Percentiles rank a stretch among this genome's conserved stretches.
Conservation (phyloP, 2,329 filamentous ascomycete genomes). For the Aureobasidium leucospermi region DNA sequence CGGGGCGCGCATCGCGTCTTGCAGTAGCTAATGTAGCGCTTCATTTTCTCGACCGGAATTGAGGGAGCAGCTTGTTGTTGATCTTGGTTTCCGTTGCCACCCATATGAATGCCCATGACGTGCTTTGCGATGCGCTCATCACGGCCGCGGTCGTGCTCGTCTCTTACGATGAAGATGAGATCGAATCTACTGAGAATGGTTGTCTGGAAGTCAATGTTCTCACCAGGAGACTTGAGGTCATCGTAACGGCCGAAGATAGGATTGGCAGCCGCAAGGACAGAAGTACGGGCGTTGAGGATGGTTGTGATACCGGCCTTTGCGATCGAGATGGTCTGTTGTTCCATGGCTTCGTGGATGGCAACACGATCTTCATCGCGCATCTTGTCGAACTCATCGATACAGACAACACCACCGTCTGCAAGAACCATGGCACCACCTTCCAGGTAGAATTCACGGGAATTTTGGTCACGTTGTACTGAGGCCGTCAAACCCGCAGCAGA, state of each 20-base stretch:
- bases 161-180: constrained; percentile 98
- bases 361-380: constrained; percentile 98
- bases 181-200: constrained; percentile 97
- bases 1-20: constrained; percentile 91
- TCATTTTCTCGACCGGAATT: constrained; percentile 93
- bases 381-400: constrained; percentile 99
- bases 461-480: constrained; percentile 87
- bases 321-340: constrained; percentile 98
- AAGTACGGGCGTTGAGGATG: constrained; percentile 91
- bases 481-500: constrained; percentile 96
- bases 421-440: constrained; percentile 98
- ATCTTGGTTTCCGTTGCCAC: constrained; percentile 75
- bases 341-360: constrained; percentile 99
- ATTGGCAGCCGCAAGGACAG: constrained; percentile 90
- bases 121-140: constrained; percentile 93
- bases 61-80: constrained; percentile 76
- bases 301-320: constrained; percentile 98
- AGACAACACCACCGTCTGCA: constrained; percentile 92
- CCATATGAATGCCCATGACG: constrained; percentile 97
- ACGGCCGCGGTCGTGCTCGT: constrained; percentile 82
- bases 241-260: constrained; percentile 97
- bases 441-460: constrained; percentile 91
- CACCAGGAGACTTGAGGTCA: constrained; percentile 92
- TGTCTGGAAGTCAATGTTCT: constrained; percentile 99
- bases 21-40: constrained; percentile 94